These are phyloP conservation scores for Aspergillus sp. DNA, from an alignment of 2,329 filamentous ascomycete genomes.

Conservation along the genomic window DNA sequence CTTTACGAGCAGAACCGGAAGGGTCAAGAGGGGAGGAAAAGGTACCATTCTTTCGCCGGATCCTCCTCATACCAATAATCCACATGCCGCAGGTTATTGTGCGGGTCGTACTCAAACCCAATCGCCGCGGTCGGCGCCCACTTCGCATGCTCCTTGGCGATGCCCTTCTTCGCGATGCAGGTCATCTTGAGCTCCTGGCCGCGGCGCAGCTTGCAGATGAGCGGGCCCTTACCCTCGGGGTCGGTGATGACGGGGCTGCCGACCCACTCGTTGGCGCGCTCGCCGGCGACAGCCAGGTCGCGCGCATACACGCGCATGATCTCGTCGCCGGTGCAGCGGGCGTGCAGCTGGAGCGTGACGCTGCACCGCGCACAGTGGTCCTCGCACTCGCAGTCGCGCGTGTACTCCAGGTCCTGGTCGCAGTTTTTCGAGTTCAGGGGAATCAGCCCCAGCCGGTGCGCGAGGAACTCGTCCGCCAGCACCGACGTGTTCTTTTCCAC, in stretches of 20 bases:
- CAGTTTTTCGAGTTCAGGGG: constrained; percentile 82
- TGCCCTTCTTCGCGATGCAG: constrained; percentile 96
- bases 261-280: constrained; percentile 69
- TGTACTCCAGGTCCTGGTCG: constrained; percentile 75
- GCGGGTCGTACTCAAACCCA: constrained; percentile 96
- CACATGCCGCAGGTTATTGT: constrained; percentile 90
- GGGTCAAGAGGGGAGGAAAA: constrained; percentile 31
- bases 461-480: constrained; percentile 91
- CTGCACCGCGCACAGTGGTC: constrained; percentile 91
- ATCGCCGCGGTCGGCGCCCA: constrained; percentile 92
- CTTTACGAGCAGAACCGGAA: background rate
- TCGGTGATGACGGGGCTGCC: constrained; percentile 83
- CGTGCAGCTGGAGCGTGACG: constrained; percentile 79
- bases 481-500: constrained; percentile 93
- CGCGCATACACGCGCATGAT: constrained; percentile 93
- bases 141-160: constrained; percentile 97
- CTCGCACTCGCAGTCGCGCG: constrained; percentile 94
- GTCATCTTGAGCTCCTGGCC: constrained; percentile 87
- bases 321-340: constrained; percentile 78
- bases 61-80: constrained; percentile 95
- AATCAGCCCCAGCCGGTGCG: constrained; percentile 85
- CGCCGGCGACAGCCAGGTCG: constrained; percentile 72
- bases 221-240: constrained; percentile 72
- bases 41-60: constrained; percentile 75
- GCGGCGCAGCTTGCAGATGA: constrained; percentile 86